Base-by-base conservation (phyloP, 345 rosid species). In the Dovyalis caffra region DNA sequence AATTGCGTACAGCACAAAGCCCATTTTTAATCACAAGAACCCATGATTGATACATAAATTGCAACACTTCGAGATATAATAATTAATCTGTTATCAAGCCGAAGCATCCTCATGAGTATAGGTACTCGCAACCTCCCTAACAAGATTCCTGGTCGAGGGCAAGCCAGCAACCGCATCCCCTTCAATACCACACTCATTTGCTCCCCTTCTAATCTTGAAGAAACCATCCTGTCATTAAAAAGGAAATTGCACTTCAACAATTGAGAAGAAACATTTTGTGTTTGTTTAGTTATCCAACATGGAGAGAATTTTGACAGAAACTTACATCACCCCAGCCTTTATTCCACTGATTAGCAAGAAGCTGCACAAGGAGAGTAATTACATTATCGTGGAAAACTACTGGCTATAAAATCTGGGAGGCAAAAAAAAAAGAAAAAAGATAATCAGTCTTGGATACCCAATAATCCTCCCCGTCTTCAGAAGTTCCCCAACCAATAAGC, bases 401-500 rank as follows among this genome's bases (percentile, higher is more conserved):
- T 28, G 20, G 51, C 74, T 12, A 35, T 11, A 69, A 31, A 62
- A 25, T 49, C 20, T 60, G 8, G 18, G 37, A 61, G 69, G 6
- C 25, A 49, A 5, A 33, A 8, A 25, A 63, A 4, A 28, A 9
- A 6, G 45, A 4, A 8, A 3, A 8, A 23, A 31, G 47, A 69
- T n/a, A 69, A 56, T 9, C 18, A 29, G 34, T 53, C 35, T 8
- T 0, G 56, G 72, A 77, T 90, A 95, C 99, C 98, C 98, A 95
- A 57, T 95, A 95, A 74, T 91, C 98, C 74, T 90, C 90, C 43
- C 98, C 98, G 12, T 86, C 92, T 26, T 83, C 86, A 11, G 92
- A 77, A 68, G 99, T 91, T 71, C 99, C 99, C 99, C 99, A 95
- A 2, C 99, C 98, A 63, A 95, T 90, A 53, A 92, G 90, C 83